Conservation (phyloP, 2,329 filamentous ascomycete species). For the Fusarium setosum region DNA sequence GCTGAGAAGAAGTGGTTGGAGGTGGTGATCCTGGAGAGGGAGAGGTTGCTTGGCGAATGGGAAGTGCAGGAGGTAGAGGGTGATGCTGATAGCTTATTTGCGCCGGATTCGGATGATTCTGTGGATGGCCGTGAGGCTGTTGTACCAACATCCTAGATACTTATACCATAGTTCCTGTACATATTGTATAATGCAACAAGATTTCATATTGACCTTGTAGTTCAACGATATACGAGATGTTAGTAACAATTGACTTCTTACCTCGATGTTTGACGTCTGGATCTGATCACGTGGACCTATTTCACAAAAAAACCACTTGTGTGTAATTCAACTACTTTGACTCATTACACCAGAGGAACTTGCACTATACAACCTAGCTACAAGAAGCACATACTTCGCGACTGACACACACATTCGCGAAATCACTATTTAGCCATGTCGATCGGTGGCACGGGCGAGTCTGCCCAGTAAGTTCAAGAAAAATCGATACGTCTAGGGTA, state of each 20-base stretch:
- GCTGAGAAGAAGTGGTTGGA: constrained; percentile 62
- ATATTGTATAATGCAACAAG: too few relatives aligned
- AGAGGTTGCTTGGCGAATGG: constrained; percentile 53
- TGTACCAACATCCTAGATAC: not conserved
- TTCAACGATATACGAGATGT: too few relatives aligned
- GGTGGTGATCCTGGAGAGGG: constrained; percentile 57
- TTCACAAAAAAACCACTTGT: constrained; percentile 35
- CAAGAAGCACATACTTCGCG: not conserved
- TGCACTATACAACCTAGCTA: not conserved
- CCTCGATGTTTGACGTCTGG: not conserved
- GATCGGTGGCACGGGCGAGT: constrained; percentile 25
- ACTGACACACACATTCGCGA: not conserved
- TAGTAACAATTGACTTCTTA: too few relatives aligned
- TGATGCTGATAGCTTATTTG: constrained; percentile 49
- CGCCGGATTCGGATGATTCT: constrained; percentile 29
- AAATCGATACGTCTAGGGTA: constrained; percentile 27
- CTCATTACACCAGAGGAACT: not conserved
- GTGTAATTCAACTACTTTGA: not conserved
- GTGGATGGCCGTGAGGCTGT: constrained; percentile 11
- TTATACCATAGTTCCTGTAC: too few relatives aligned
- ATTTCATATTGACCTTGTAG: too few relatives aligned
- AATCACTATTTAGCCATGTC: constrained; percentile 20
- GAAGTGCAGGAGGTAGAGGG: constrained; percentile 57
- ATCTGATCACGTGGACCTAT: constrained; percentile 26
- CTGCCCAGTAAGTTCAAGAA: constrained; percentile 36